Conservation (phyloP, 345 rosid species). For the Bruguiera gymnorhiza region DNA sequence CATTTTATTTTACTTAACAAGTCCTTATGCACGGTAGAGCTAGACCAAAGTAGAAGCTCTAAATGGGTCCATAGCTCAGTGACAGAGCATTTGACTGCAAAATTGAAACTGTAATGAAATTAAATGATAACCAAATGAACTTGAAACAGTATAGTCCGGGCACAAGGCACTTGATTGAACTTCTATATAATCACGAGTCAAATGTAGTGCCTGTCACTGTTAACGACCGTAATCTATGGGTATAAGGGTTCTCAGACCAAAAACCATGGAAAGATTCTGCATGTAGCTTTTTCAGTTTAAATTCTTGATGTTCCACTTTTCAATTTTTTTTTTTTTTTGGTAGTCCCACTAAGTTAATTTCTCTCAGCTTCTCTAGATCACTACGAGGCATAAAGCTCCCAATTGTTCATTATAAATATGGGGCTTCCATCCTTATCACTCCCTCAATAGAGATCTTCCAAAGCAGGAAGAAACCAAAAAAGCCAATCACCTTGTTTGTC, state of each 20-base stretch:
- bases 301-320: conserved; percentile 10
- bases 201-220: not conserved
- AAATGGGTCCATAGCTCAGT: no score
- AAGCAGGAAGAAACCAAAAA: not conserved
- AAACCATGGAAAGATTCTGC: not conserved
- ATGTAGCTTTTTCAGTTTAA: not conserved
- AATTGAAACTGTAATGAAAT: no score
- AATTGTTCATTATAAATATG: conserved; percentile 32
- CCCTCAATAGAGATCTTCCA: conserved; percentile 6
- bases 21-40: no score
- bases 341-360: not conserved
- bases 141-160: no score
- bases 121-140: no score
- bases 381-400: not conserved
- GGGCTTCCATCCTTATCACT: conserved; percentile 12
- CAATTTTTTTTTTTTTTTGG: conserved; percentile 4
- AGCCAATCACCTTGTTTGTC: conserved; percentile 1
- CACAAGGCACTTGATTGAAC: no score
- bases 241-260: not conserved
- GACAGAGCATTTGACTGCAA: no score
- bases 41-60: no score
- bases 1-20: no score
- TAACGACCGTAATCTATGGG: not conserved
- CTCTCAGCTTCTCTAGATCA: conserved; percentile 13
- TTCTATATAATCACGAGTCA: no score